A percentile compares a stretch with the other conserved stretches of the same genome.
Evolutionary conservation across 306 rosid genomes (phyloP).

Genomic region (Vicia faba): DNA sequence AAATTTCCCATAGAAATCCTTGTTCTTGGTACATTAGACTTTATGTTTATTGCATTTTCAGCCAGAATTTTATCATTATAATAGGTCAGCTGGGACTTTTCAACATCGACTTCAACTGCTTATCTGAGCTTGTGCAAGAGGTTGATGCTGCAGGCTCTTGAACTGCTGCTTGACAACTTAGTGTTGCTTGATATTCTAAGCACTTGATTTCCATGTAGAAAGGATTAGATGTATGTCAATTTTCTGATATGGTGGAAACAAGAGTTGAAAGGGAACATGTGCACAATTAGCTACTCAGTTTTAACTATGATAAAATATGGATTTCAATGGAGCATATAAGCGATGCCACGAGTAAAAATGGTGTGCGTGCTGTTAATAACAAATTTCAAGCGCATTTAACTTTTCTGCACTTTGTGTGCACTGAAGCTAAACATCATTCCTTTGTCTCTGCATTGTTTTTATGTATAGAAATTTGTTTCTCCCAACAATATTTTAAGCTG

Average conservation of each 20-base stretch:
- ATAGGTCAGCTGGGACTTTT: conserved; percentile 8
- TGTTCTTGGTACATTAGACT: not conserved
- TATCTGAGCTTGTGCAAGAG: not conserved
- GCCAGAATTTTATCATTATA: conserved; percentile 4
- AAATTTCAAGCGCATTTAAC: too few relatives aligned
- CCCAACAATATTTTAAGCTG: not conserved
- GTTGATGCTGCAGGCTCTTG: conserved; percentile 6
- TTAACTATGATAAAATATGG: not conserved
- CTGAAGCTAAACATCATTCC: not conserved
- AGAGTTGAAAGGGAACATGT: not conserved
- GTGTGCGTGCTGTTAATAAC: not conserved
- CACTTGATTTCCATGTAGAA: conserved; percentile 1
- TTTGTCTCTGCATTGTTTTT: too few relatives aligned
- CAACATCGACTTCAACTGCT: not conserved
- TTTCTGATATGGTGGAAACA: conserved; percentile 9
- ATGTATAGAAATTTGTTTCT: too few relatives aligned
- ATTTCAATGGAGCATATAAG: not conserved
- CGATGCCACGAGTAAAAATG: not conserved
- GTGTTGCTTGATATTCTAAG: conserved; percentile 9
- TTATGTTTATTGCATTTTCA: conserved; percentile 3
- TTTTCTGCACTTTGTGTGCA: not conserved
- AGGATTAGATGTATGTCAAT: not conserved
- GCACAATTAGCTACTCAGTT: not conserved
- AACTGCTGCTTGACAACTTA: not conserved
- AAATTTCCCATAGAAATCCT: not conserved